phyloP scores from a whole-genome alignment of 306 rosid species.

The Castanopsis chinensis region DNA sequence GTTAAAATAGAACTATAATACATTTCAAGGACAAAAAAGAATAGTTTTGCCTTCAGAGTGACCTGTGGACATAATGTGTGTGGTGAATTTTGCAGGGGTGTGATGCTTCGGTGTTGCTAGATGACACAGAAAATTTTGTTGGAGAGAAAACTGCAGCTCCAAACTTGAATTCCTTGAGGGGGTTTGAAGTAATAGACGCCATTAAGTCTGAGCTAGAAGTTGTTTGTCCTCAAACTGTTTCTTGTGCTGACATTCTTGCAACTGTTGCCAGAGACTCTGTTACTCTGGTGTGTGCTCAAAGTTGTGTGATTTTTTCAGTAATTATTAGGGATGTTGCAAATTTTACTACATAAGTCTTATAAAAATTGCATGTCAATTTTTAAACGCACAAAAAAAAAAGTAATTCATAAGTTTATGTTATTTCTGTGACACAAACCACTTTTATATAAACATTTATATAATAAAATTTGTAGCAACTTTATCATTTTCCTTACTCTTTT shows the following conservation, averaged over 20 bases:
- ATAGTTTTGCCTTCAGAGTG: not conserved
- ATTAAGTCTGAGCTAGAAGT: slow-evolving; percentile 68
- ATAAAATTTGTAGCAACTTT: no score
- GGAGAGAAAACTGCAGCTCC: slow-evolving; percentile 92
- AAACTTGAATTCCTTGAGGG: slow-evolving; percentile 72
- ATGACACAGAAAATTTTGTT: slow-evolving; percentile 51
- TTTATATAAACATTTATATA: no score
- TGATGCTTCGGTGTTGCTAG: slow-evolving; percentile 82
- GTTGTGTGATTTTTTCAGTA: not conserved
- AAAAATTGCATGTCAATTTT: no score
- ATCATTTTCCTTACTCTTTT: no score
- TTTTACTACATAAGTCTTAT: no score
- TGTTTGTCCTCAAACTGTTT: slow-evolving; percentile 70
- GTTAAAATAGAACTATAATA: no score
- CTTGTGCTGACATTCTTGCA: slow-evolving; percentile 89
- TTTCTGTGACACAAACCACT: no score
- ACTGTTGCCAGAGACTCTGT: slow-evolving; percentile 80
- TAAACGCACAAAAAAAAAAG: no score
- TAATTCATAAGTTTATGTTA: no score
- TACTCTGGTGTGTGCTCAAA: slow-evolving; percentile 48
- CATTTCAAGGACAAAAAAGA: no score
- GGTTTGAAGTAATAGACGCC: slow-evolving; percentile 76
- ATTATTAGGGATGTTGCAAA: no score
- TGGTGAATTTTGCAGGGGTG: slow-evolving; percentile 56
- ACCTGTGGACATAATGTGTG: not conserved